phyloP scores from a whole-genome alignment of 352 stramenopile species.

The Phytophthora multivora region DNA sequence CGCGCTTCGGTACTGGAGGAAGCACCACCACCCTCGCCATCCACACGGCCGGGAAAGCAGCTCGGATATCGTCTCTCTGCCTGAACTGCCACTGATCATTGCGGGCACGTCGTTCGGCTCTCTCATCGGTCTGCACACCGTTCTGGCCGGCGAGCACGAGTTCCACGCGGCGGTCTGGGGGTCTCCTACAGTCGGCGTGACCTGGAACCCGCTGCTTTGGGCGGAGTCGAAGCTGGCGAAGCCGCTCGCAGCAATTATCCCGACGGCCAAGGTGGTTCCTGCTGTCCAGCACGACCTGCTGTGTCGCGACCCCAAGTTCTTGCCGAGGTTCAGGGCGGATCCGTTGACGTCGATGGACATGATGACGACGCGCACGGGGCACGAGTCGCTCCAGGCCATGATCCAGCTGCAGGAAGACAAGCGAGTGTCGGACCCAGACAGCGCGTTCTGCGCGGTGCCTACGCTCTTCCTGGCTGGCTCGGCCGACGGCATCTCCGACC shows the following conservation, averaged over 20 bases:
- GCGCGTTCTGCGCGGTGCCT: constrained; percentile 29
- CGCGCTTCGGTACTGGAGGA: constrained; percentile 34
- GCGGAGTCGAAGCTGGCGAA: constrained; percentile 30
- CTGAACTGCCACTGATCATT: constrained; percentile 41
- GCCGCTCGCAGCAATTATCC: constrained; percentile 32
- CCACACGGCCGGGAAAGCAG: constrained; percentile 1
- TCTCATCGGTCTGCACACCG: constrained; percentile 40
- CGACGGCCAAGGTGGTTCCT: constrained; percentile 38
- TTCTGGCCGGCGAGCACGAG: constrained; percentile 43
- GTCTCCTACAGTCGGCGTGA: constrained; percentile 39
- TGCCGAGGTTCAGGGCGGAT: constrained; percentile 41
- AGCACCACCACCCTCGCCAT: constrained; percentile 9
- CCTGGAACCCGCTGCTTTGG: constrained; percentile 37
- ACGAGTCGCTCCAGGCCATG: constrained; percentile 45
- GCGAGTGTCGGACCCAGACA: constrained; percentile 21
- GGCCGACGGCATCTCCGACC: constrained; percentile 50
- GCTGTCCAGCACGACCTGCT: constrained; percentile 40
- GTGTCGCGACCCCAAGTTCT: constrained; percentile 42
- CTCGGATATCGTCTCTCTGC: constrained; percentile 6
- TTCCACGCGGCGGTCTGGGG: constrained; percentile 39
- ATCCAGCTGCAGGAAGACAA: constrained; percentile 37
- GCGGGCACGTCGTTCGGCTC: constrained; percentile 44
- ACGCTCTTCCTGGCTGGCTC: constrained; percentile 52
- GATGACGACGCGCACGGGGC: constrained; percentile 41
- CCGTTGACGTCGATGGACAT: constrained; percentile 41